Evolutionary conservation across 2,329 filamentous ascomycete genomes (phyloP), one percentile per base, ranked within the genome.

Genomic region (Fusarium tjaetaba): DNA sequence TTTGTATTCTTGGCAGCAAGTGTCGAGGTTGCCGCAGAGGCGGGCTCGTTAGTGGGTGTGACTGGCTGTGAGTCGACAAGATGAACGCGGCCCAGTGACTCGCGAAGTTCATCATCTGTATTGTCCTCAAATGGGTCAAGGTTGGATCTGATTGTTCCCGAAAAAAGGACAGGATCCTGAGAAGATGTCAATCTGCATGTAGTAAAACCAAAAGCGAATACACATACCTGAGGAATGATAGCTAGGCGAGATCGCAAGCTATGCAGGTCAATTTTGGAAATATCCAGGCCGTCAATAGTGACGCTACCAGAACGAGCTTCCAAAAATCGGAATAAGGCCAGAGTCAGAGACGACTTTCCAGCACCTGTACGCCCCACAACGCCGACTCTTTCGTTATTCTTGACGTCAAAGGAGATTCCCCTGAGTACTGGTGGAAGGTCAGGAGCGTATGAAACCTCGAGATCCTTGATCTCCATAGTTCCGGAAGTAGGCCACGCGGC

Each of bases 91-190:
- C 88, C 85, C 2, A 96, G 85, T 1, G 90, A 92, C 74, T 94
- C 92, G 42, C 87, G 87, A 7, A 96, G 88, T 76, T 93, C 91
- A 2, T 84, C 85, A 72, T 96, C 93, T 4, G 85, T 88, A 77
- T 94, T 89, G 68, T 93, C 86, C 61, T 92, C 86, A 76, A 95
- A 95, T 1, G 93, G 91, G 78, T 96, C 94, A 9, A 96, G 86
- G 77, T 96, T 96, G 48, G 87, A 90, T 46, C 93, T 88, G 26
- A 96, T 85, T 0, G 93, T 95, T 28, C 94, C 94, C 2, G 91
- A 93, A 82, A 96, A 96, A 11, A 96, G 86, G 2, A 95, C 93
- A 0, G 94, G 93, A 74, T 96, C 93, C 82, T 95, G 74, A 3
- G 4, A 56, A 18, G 9, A 45, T 39, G 59, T 78, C 58, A 77